A percentile compares a stretch with the other conserved stretches of the same genome.
Evolutionary conservation across 2,329 filamentous ascomycete species (phyloP).

Genomic region (Sporothrix protearum): DNA sequence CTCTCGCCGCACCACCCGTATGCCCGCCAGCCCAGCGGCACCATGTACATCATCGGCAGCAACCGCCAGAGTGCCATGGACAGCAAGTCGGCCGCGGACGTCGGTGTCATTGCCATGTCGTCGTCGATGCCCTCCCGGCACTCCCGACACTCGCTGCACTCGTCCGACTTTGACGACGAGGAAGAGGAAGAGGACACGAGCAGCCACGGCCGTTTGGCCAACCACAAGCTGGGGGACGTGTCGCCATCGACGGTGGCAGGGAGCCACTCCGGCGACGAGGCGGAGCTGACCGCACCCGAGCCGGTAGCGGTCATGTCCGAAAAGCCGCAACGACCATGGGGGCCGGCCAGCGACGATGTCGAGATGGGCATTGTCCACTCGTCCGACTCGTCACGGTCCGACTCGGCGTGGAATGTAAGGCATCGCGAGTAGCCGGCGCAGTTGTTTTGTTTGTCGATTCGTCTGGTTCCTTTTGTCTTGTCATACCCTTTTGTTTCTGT

Average conservation of each 20-base stretch:
- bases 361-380: neutral
- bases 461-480: neutral
- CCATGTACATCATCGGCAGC: neutral
- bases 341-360: neutral
- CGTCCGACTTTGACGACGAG: neutral
- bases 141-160: slow-evolving; percentile 3
- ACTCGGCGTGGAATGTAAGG: neutral
- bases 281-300: neutral
- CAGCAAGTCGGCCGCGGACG: slow-evolving; percentile 14
- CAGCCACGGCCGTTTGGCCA: neutral
- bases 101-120: slow-evolving; percentile 18
- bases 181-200: neutral
- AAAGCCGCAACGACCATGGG: neutral
- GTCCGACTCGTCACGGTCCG: neutral
- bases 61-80: neutral
- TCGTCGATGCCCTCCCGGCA: neutral
- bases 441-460: neutral
- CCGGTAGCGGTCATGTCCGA: neutral
- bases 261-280: neutral
- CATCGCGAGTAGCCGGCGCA: neutral
- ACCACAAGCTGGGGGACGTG: neutral
- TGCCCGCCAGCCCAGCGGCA: neutral
- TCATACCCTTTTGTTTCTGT: neutral
- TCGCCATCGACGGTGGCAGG: neutral
- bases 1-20: neutral